These are phyloP conservation scores for Falciphora oryzae DNA, from an alignment of 2,329 filamentous ascomycete species.

Conservation along the genomic window DNA sequence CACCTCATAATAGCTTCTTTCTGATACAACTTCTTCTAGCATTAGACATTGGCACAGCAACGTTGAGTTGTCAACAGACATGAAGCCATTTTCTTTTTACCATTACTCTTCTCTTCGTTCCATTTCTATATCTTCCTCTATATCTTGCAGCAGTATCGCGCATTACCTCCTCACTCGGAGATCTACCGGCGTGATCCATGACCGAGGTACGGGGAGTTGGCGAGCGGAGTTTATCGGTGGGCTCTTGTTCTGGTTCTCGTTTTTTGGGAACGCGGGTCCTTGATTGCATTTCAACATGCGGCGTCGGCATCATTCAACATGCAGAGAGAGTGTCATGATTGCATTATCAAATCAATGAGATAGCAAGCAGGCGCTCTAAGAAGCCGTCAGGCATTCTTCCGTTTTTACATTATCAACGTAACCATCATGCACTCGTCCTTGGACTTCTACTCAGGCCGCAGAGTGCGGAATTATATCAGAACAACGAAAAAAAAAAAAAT, in stretches of 20 bases:
- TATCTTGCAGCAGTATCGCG: neutral
- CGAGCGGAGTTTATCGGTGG: neutral
- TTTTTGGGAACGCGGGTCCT: too few relatives aligned
- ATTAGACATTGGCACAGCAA: neutral
- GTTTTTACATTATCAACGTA: too few relatives aligned
- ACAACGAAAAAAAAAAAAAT: too few relatives aligned
- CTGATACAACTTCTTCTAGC: too few relatives aligned
- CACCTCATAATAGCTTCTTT: too few relatives aligned
- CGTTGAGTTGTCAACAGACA: neutral
- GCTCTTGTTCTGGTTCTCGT: neutral
- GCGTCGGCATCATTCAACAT: slow-evolving; percentile 1
- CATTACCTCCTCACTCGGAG: neutral
- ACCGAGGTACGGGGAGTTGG: neutral
- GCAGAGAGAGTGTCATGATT: neutral
- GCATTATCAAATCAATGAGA: too few relatives aligned
- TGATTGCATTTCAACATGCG: slow-evolving; percentile 1
- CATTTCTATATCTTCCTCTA: neutral
- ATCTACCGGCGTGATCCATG: neutral
- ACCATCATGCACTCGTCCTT: too few relatives aligned
- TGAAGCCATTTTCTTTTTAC: neutral
- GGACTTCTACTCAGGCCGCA: too few relatives aligned
- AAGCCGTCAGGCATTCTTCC: too few relatives aligned
- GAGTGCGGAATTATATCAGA: neutral
- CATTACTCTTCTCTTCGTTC: neutral
- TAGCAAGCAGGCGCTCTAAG: too few relatives aligned